Base-by-base conservation (phyloP, 495 filamentous ascomycete genomes). In the Penicillium arizonense region DNA sequence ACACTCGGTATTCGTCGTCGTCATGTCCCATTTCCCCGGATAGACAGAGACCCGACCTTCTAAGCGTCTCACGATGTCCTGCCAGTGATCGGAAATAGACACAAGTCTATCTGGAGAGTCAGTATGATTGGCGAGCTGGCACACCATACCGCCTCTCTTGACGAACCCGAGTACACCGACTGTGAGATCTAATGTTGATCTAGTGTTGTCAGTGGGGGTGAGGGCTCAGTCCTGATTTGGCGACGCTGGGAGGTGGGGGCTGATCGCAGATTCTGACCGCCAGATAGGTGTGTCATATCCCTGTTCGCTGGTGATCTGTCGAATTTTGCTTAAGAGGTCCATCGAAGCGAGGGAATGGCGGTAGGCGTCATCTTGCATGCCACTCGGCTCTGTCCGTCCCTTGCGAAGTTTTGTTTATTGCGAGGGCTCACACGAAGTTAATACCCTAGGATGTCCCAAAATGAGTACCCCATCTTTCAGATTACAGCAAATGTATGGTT, bases 191-290 rank as follows among this genome's bases (percentile, higher is more conserved):
- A 30, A 28, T 35, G 38, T n/a, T 20, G 39, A 50, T 50, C 38
- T 43, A 34, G 48, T 7, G 38, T 43, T 20, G 38, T 38, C 16
- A 14, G 38, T 26, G 48, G 26, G 32, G 40, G 18, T 18, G 18
- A 13, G 3, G 12, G 2, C 23, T 18, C 5, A 0, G 13, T 24
- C 4, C 18, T 34, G 38, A 42, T 50, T 50, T 16, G 24, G 23
- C 14, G 37, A 20, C 0, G 23, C 5, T 5, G 3, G 24, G 35
- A 5, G 46, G 28, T 18, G 45, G 48, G 48, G 18, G 3, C 16
- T 4, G 37, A 35, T 35, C 28, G 36, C 12, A 42, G 38, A 26
- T 34, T 1, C 48, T 26, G 48, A 50, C 48, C 48, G 48, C 48
- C 30, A 35, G 48, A 43, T 50, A 30, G 36, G 14, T 43, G 7